Percentiles rank a stretch among this genome's conserved stretches.
These are phyloP conservation scores for Collybiopsis luxurians DNA, from an alignment of 768 basidiomycete genomes.

Conservation along the genomic window DNA sequence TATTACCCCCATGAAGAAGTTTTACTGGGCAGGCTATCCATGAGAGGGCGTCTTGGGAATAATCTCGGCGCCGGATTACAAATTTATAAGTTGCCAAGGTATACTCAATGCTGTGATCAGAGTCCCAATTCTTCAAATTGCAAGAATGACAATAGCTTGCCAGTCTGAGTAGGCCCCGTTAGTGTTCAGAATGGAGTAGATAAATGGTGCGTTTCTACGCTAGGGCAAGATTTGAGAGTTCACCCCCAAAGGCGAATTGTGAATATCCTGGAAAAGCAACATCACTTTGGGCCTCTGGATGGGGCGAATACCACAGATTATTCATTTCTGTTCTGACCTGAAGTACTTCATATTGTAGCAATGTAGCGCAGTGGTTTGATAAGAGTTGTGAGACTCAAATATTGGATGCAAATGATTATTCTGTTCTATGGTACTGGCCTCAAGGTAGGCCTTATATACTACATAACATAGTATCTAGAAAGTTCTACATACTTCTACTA, in stretches of 20 bases:
- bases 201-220: neutral
- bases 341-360: too few relatives aligned
- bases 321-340: neutral
- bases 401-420: too few relatives aligned
- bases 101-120: slow-evolving; percentile 4
- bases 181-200: too few relatives aligned
- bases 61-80: slow-evolving; percentile 10
- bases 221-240: neutral
- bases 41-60: slow-evolving; percentile 10
- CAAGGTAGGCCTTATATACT: too few relatives aligned
- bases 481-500: too few relatives aligned
- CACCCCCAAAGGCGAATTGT: neutral
- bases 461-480: too few relatives aligned
- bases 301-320: neutral
- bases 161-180: neutral
- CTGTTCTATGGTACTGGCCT: too few relatives aligned
- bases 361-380: too few relatives aligned
- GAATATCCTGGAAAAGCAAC: neutral
- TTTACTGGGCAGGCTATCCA: slow-evolving; percentile 18
- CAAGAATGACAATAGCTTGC: too few relatives aligned
- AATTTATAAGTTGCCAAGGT: slow-evolving; percentile 15
- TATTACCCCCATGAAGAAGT: slow-evolving; percentile 21
- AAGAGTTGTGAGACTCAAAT: too few relatives aligned
- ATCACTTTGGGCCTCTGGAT: neutral
- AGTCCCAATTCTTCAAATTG: slow-evolving; percentile 12